Conservation (phyloP, 139 green algal genomes). For the Edaphochlamys debaryana region DNA sequence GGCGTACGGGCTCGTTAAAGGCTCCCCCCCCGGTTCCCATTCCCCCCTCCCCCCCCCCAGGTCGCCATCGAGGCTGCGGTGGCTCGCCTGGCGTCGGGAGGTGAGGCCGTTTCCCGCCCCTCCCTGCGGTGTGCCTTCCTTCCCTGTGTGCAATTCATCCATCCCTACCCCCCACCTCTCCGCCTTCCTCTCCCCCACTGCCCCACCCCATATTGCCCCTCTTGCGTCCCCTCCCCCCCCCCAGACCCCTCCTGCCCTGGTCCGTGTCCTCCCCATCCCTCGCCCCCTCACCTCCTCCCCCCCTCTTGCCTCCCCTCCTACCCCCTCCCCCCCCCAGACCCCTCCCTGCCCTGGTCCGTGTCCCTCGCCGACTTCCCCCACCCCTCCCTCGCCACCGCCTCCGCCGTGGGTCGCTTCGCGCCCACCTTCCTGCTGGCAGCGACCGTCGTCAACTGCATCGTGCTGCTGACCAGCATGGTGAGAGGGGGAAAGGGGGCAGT, state of each 20-base stretch:
- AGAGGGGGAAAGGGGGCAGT: not conserved
- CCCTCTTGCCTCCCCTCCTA: not conserved
- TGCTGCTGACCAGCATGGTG: slow-evolving; percentile 50
- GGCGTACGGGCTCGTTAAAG: too few relatives aligned
- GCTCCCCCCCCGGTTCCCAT: too few relatives aligned
- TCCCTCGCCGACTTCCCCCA: slow-evolving; percentile 49
- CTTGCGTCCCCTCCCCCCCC: too few relatives aligned
- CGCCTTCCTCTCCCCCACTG: too few relatives aligned
- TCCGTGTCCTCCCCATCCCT: too few relatives aligned
- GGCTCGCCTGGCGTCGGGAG: not conserved
- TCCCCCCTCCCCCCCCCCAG: not conserved
- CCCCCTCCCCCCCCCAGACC: not conserved
- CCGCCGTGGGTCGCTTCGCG: slow-evolving; percentile 39
- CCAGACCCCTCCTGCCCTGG: too few relatives aligned
- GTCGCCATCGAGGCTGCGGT: slow-evolving; percentile 27
- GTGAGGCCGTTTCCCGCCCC: not conserved
- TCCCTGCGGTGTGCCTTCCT: too few relatives aligned
- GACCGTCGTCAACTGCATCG: slow-evolving; percentile 55
- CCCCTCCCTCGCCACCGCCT: slow-evolving; percentile 40
- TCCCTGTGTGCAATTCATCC: too few relatives aligned
- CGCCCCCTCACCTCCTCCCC: too few relatives aligned
- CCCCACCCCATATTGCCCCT: too few relatives aligned
- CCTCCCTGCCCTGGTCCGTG: slow-evolving; percentile 36
- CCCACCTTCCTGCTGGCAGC: slow-evolving; percentile 55
- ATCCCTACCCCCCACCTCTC: too few relatives aligned